Evolutionary conservation across 768 basidiomycete species (phyloP), one percentile per base, ranked within the genome.

Genomic region (Tylopilus subfusipes): DNA sequence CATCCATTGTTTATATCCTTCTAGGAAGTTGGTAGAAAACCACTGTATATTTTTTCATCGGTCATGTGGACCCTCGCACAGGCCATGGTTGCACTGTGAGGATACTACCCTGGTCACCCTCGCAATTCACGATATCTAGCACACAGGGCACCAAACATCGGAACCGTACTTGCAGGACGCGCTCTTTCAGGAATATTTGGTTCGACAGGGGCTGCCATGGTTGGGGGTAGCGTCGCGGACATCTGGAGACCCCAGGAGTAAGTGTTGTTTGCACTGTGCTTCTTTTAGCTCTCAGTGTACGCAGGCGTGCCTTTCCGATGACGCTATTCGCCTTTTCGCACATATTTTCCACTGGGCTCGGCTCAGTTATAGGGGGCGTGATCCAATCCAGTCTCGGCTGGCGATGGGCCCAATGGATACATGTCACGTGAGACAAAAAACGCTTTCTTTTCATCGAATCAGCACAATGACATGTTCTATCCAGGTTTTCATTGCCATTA

Each of bases 321-420:
- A 74, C 85, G 0, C 52, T 86, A 1, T 93, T 89, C 63, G 75
- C 86, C 0, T 62, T 84, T 12, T 69, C 74, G 2, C 83, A 83
- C 0, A 60, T 90, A 16, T 79, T 77, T 9, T 78, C 79, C 0
- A 80, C 81, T 0, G 86, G 83, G 0, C 40, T 90, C 2, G 90
- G 85, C 6, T 82, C 88, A 0, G 68, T 85, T 0, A 69, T 78
- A 4, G 81, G 82, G 25, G 85, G 84, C 10, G 86, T 83, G 78
- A 76, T 88, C 31, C 81, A 89, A 61, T 75, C 79, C 57, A 80
- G 80, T 55, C 70, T 90, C 6, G 76, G 76, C 56, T 92, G 90
- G 88, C 73, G 88, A 36, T 91, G 90, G 88, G 86, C 93, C 19
- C 82, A 88, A 62, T 92, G 88, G 88, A 76, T 90, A 13, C 82